Evolutionary conservation across 805 yeast genomes (phyloP).

Genomic region (Saturnispora galanensis): DNA sequence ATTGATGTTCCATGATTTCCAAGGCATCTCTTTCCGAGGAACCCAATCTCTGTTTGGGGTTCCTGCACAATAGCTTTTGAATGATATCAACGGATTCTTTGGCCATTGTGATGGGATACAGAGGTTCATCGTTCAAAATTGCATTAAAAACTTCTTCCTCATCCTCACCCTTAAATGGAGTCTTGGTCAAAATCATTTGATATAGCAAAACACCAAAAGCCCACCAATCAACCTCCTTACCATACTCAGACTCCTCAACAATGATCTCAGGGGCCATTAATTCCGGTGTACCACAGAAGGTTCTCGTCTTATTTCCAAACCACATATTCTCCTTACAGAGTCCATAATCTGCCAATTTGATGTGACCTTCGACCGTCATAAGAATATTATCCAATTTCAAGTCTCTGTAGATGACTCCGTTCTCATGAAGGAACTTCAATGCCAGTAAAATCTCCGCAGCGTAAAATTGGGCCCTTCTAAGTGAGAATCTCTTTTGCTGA

Average conservation of each 20-base stretch:
- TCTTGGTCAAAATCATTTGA: conserved; percentile 93
- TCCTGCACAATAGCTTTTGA: conserved; percentile 84
- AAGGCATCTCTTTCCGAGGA: conserved; percentile 80
- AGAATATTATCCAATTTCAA: conserved; percentile 90
- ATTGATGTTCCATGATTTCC: conserved; percentile 93
- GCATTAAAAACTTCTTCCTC: conserved; percentile 93
- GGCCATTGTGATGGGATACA: conserved; percentile 96
- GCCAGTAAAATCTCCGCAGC: conserved; percentile 95
- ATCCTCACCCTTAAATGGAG: conserved; percentile 90
- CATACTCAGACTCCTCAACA: conserved; percentile 76
- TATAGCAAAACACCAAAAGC: conserved; percentile 94
- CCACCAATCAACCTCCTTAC: conserved; percentile 99
- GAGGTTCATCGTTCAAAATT: conserved; percentile 89
- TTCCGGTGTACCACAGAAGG: conserved; percentile 99
- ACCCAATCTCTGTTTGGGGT: conserved; percentile 77
- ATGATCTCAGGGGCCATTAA: conserved; percentile 98
- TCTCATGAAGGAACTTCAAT: conserved; percentile 85
- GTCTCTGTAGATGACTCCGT: conserved; percentile 93
- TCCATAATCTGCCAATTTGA: conserved; percentile 95
- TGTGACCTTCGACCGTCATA: conserved; percentile 84
- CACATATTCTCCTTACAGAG: conserved; percentile 77
- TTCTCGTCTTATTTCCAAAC: conserved; percentile 70
- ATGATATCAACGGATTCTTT: conserved; percentile 90
- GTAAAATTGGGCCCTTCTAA: conserved; percentile 89
- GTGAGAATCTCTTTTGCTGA: conserved; percentile 81